Evolutionary conservation across 2,329 filamentous ascomycete species (phyloP), one percentile per base, ranked within the genome.

Genomic region (Sclerotiophoma versabilis): DNA sequence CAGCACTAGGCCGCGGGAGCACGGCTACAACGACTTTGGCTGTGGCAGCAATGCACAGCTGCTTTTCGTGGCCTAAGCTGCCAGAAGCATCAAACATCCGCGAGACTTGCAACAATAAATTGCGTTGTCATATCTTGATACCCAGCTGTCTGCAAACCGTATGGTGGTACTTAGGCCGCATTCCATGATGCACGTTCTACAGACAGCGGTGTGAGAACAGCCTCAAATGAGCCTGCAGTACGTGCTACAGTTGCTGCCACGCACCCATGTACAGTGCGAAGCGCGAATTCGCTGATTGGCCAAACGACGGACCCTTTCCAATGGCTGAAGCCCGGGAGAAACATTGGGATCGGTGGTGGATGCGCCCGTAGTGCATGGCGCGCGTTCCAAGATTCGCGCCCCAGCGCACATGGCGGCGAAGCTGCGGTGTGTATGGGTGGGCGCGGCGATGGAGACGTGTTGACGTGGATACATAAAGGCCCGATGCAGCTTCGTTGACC

Each of bases 371-470:
- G n/a, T n/a, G n/a, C n/a, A n/a, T n/a, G n/a, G n/a, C n/a, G 26
- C 41, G 27, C 49, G 38, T 30, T 22, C 30, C 42, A 20, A 33
- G 41, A 32, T 23, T 10, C 27, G 23, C 34, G 26, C 38, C 11
- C 14, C 9, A 27, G 49, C 43, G 36, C 50, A 44, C 45, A 45
- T 54, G 39, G 45, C 45, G 46, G 41, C 51, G 29, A 54, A 39
- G 39, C 29, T 44, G 51, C 51, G 51, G 51, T 46, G 45, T 54
- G 44, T 44, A 49, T 54, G 45, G 38, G 38, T 37, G 43, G 50
- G 44, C 43, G 38, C 15, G 5, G 4, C 22, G 6, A 29, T 6
- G 15, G 19, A 14, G 38, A 27, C 17, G 19, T 27, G 22, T 43
- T 37, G 49, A 53, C 43, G 38, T 41, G n/a, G n/a, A n/a, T n/a